Evolutionary conservation across 228 moss, liverwort and hornwort genomes (phyloP).

Genomic region (Sphagnum fallax): DNA sequence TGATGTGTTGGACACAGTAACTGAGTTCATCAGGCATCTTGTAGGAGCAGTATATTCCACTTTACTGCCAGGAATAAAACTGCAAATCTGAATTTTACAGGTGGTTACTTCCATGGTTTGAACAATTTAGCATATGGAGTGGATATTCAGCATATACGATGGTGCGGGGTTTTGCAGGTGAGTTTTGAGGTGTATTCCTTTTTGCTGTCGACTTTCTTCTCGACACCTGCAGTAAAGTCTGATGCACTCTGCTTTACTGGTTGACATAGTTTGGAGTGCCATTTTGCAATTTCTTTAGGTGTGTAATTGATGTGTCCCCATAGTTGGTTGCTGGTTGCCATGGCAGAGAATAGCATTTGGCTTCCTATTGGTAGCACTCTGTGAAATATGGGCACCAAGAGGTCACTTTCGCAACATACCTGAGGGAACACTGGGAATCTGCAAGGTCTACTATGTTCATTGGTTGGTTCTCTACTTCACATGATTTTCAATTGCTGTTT

Average conservation of each 20-base stretch:
- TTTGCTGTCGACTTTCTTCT: neutral
- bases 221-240: neutral
- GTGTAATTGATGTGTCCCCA: no score
- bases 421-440: slow-evolving; percentile 28
- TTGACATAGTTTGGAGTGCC: neutral
- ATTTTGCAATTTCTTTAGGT: no score
- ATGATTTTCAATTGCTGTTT: no score
- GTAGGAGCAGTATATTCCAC: no score
- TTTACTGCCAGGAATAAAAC: no score
- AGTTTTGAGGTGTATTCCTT: neutral
- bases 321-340: neutral
- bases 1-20: no score
- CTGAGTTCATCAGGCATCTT: no score
- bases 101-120: slow-evolving; percentile 84
- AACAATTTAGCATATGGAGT: slow-evolving; percentile 63
- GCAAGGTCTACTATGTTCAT: slow-evolving; percentile 63
- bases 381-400: slow-evolving; percentile 76
- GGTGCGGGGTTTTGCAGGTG: slow-evolving; percentile 89
- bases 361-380: slow-evolving; percentile 61
- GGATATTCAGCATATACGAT: slow-evolving; percentile 55
- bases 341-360: slow-evolving; percentile 81
- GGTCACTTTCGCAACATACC: slow-evolving; percentile 20
- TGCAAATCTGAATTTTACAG: slow-evolving; percentile 17
- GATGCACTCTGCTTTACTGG: neutral
- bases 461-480: slow-evolving; percentile 24